These are phyloP conservation scores for Boletus sp. DNA, from an alignment of 768 basidiomycete species.

Conservation along the genomic window DNA sequence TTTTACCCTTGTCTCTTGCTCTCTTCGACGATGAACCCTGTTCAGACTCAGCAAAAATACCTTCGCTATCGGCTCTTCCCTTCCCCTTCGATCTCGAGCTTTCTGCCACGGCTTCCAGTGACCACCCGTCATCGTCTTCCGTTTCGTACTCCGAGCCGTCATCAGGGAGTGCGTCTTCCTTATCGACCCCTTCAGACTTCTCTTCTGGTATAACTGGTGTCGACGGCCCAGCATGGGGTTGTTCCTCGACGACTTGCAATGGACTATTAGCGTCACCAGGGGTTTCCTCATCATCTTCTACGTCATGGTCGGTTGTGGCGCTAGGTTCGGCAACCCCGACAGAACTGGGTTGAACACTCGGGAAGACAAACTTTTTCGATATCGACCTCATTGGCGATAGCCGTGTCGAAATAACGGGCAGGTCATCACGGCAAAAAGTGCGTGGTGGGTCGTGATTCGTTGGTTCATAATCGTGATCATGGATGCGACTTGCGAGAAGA, in stretches of 20 bases:
- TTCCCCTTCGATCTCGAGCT: constrained; percentile 25
- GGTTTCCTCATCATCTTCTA: constrained; percentile 1
- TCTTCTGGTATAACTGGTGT: background rate
- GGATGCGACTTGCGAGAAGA: constrained; percentile 11
- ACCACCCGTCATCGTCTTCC: constrained; percentile 24
- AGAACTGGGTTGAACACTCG: constrained; percentile 19
- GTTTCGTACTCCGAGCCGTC: constrained; percentile 9
- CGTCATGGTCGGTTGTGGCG: background rate
- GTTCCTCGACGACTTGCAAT: background rate
- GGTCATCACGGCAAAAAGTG: constrained; percentile 23
- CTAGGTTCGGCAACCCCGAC: background rate
- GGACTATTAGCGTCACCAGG: background rate
- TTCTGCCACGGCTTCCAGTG: constrained; percentile 17
- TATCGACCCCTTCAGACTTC: background rate
- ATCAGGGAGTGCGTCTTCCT: background rate
- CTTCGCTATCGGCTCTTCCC: constrained; percentile 20
- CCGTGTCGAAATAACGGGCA: constrained; percentile 41
- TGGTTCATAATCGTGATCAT: constrained; percentile 3
- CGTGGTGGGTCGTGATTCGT: constrained; percentile 1
- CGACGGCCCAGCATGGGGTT: constrained; percentile 1
- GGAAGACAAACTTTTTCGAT: constrained; percentile 53
- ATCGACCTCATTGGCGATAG: constrained; percentile 46
- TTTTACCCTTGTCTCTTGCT: constrained; percentile 21
- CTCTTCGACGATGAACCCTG: constrained; percentile 7
- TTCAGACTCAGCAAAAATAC: constrained; percentile 8